Evolutionary conservation across 345 rosid species (phyloP).

Genomic region (Balakata baccata): DNA sequence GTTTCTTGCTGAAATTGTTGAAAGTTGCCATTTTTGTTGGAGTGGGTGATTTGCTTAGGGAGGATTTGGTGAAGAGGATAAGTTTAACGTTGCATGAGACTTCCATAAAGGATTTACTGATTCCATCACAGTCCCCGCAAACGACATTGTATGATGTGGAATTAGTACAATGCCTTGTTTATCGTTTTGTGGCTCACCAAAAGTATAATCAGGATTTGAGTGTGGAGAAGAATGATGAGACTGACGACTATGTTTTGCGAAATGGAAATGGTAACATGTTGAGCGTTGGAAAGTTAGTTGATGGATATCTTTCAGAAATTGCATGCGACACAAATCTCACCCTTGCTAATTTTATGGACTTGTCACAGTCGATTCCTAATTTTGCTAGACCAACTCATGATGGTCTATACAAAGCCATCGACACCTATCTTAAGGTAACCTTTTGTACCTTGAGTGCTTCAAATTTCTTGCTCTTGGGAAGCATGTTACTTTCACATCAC

Average conservation of each 20-base stretch:
- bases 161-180: slow-evolving; percentile 52
- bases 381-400: slow-evolving; percentile 74
- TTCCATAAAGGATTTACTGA: slow-evolving; percentile 59
- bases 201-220: slow-evolving; percentile 32
- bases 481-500: too few species aligned
- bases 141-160: slow-evolving; percentile 57
- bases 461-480: background rate
- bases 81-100: slow-evolving; percentile 70
- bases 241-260: slow-evolving; percentile 42
- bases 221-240: slow-evolving; percentile 34
- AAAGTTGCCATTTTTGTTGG: slow-evolving; percentile 65
- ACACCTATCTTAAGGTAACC: slow-evolving; percentile 67
- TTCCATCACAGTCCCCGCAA: slow-evolving; percentile 47
- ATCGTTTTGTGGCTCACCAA: slow-evolving; percentile 43
- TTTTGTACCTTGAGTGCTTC: background rate
- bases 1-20: slow-evolving; percentile 76
- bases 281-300: slow-evolving; percentile 61
- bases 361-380: slow-evolving; percentile 60
- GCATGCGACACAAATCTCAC: slow-evolving; percentile 48
- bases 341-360: slow-evolving; percentile 47
- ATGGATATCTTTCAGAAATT: slow-evolving; percentile 64
- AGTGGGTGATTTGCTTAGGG: slow-evolving; percentile 46
- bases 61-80: slow-evolving; percentile 54
- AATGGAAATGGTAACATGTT: slow-evolving; percentile 41
- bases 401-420: slow-evolving; percentile 79